Percentiles rank a stretch among this genome's conserved stretches.
Evolutionary conservation across 805 yeast genomes (phyloP).

Genomic region (Metschnikowia santaceciliae): DNA sequence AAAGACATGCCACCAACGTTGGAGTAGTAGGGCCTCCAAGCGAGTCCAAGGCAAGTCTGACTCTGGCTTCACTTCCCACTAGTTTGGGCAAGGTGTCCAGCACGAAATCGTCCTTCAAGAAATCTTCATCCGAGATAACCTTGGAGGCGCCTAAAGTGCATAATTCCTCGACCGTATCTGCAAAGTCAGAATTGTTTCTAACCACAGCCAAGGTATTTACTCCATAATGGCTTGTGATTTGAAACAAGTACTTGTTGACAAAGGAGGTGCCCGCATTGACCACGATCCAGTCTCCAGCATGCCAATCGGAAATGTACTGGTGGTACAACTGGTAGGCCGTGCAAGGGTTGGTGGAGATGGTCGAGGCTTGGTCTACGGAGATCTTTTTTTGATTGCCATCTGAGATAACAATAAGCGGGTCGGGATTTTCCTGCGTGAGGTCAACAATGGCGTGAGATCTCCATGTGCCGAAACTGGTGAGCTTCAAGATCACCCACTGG

Average conservation of each 20-base stretch:
- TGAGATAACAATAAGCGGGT: slow-evolving; percentile 14
- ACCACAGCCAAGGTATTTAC: slow-evolving; percentile 27
- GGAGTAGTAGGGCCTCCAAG: slow-evolving; percentile 26
- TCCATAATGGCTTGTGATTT: slow-evolving; percentile 23
- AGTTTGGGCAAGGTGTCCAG: slow-evolving; percentile 12
- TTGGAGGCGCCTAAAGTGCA: slow-evolving; percentile 29
- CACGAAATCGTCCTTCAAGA: slow-evolving; percentile 17
- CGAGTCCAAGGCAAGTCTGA: slow-evolving; percentile 31
- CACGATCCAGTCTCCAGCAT: slow-evolving; percentile 29
- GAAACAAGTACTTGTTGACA: slow-evolving; percentile 28
- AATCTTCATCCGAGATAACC: slow-evolving; percentile 28
- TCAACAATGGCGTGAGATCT: slow-evolving; percentile 20
- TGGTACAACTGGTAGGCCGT: slow-evolving; percentile 21
- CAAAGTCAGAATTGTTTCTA: slow-evolving; percentile 23
- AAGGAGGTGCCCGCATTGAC: slow-evolving; percentile 35
- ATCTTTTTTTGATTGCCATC: slow-evolving; percentile 2
- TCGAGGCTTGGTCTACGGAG: slow-evolving; percentile 19
- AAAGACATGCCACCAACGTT: slow-evolving; percentile 21
- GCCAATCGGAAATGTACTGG: slow-evolving; percentile 20
- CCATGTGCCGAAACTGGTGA: slow-evolving; percentile 23
- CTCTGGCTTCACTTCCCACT: slow-evolving; percentile 18
- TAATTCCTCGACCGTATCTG: slow-evolving; percentile 19
- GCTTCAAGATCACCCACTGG: slow-evolving; percentile 19
- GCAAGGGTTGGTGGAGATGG: slow-evolving; percentile 20
- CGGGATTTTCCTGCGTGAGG: slow-evolving; percentile 8